These are phyloP conservation scores for Magnaporthiopsis incrustans DNA, from an alignment of 2,329 filamentous ascomycete genomes.

Conservation along the genomic window DNA sequence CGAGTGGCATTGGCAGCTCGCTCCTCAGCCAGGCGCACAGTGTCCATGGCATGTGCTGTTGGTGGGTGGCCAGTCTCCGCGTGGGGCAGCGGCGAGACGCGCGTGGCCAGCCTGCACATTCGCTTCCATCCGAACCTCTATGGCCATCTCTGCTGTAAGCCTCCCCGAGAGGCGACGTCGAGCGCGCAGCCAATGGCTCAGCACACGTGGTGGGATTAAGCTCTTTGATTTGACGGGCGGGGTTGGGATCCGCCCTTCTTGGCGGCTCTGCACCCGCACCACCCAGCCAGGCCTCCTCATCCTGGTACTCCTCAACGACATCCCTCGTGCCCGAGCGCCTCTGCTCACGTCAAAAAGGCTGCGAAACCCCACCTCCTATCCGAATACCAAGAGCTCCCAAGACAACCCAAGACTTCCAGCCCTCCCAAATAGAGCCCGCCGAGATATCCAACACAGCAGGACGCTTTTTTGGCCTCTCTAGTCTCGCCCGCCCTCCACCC, in stretches of 20 bases:
- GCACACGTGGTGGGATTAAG: conserved; percentile 6
- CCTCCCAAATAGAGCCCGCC: not conserved
- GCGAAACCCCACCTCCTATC: not conserved
- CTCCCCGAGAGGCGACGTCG: not conserved
- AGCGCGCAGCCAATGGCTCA: not conserved
- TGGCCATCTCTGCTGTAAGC: not conserved
- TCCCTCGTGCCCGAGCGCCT: not conserved
- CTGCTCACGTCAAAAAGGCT: not conserved
- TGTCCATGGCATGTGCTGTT: not conserved
- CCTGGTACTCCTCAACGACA: conserved; percentile 1
- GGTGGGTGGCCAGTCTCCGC: too few relatives aligned
- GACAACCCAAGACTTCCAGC: not conserved
- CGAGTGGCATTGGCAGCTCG: too few relatives aligned
- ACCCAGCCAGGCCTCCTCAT: not conserved
- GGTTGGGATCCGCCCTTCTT: not conserved
- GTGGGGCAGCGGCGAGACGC: not conserved
- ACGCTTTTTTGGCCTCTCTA: not conserved
- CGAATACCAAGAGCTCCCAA: not conserved
- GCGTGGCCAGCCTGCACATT: not conserved
- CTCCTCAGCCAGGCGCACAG: not conserved
- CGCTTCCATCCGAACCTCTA: not conserved
- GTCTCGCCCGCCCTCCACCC: not conserved
- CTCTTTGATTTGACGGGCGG: conserved; percentile 4
- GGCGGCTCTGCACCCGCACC: not conserved
- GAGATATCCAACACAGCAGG: conserved; percentile 2